Evolutionary conservation across 2,329 filamentous ascomycete species (phyloP).

Genomic region (Fusarium robinianum): DNA sequence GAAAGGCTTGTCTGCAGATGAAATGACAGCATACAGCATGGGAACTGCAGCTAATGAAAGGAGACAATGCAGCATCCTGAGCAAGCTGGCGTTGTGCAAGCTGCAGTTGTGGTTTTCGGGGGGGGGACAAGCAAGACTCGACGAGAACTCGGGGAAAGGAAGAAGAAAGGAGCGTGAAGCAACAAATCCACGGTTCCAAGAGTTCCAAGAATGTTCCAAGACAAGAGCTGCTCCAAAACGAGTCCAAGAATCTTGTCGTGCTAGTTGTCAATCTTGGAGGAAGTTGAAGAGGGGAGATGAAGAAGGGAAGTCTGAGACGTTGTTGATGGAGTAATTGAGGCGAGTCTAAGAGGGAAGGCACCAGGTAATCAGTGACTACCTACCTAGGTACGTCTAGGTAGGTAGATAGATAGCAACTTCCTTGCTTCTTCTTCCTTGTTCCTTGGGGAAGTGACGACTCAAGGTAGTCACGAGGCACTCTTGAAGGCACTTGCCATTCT

Average conservation of each 20-base stretch:
- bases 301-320: background rate
- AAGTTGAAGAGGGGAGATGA: background rate
- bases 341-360: no score
- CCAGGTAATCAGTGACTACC: no score
- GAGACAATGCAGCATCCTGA: slow-evolving; percentile 17
- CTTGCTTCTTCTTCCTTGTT: no score
- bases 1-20: slow-evolving; percentile 20
- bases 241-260: slow-evolving; percentile 5
- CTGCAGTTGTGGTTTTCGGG: no score
- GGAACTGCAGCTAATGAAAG: background rate
- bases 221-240: slow-evolving; percentile 3
- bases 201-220: slow-evolving; percentile 28
- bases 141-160: slow-evolving; percentile 4
- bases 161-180: slow-evolving; percentile 1
- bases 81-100: background rate
- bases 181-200: slow-evolving; percentile 22
- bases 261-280: no score
- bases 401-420: no score
- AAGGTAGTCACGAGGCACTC: no score
- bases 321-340: no score
- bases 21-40: slow-evolving; percentile 3
- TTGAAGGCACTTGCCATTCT: no score
- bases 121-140: background rate
- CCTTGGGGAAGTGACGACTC: no score
- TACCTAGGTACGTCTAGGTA: no score